Evolutionary conservation across 108 stramenopile species (phyloP).

Genomic region (Skeletonema grethae): DNA sequence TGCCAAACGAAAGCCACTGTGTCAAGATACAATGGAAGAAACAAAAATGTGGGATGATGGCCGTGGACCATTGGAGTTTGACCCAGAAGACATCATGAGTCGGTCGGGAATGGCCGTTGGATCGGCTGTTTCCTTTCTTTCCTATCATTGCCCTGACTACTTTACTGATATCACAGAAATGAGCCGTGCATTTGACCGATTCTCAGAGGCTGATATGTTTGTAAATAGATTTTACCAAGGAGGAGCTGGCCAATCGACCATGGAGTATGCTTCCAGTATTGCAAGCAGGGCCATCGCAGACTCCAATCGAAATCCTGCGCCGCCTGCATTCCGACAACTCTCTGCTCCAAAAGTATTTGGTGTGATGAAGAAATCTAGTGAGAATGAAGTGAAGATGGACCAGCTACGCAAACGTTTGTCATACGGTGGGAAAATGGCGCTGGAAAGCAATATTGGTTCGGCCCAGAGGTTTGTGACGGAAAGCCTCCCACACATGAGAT

Average conservation of each 20-base stretch:
- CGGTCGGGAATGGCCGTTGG: constrained; percentile 68
- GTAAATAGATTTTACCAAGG: constrained; percentile 47
- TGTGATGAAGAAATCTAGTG: constrained; percentile 60
- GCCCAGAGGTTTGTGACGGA: constrained; percentile 64
- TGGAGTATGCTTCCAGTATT: constrained; percentile 62
- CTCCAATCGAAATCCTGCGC: constrained; percentile 72
- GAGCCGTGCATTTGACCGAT: constrained; percentile 52
- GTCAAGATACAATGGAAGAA: constrained; percentile 10
- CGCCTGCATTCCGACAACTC: constrained; percentile 72
- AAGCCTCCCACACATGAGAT: constrained; percentile 57
- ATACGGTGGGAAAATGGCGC: constrained; percentile 13
- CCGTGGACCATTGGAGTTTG: constrained; percentile 67
- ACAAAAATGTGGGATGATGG: constrained; percentile 34
- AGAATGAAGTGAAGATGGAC: constrained; percentile 59
- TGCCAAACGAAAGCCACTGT: constrained; percentile 65
- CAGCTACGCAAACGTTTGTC: constrained; percentile 57
- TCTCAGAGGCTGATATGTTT: constrained; percentile 68
- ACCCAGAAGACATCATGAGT: constrained; percentile 79
- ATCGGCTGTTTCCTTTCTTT: constrained; percentile 71
- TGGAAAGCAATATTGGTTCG: constrained; percentile 43
- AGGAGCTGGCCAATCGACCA: constrained; percentile 47
- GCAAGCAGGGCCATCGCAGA: constrained; percentile 66
- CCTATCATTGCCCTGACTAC: constrained; percentile 83
- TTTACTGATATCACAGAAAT: constrained; percentile 81
- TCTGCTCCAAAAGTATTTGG: constrained; percentile 74